Percentiles rank a stretch among this genome's conserved stretches.
phyloP scores from a whole-genome alignment of 208 protist species.

The Blechomonas ayalai region DNA sequence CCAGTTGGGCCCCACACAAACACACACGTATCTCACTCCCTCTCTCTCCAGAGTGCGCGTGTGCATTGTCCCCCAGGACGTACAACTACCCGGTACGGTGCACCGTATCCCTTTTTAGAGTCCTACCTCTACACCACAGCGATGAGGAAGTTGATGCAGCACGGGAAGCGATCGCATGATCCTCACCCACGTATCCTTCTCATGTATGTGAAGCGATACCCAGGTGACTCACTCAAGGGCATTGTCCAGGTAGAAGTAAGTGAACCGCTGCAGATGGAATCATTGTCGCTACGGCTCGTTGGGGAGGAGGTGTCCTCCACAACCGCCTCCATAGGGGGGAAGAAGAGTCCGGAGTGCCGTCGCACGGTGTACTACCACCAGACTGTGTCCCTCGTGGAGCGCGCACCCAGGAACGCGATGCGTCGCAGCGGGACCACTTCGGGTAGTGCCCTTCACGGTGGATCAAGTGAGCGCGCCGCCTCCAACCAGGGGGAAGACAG shows the following conservation, averaged over 20 bases:
- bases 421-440: background rate
- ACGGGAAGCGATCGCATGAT: background rate
- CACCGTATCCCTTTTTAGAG: too few species aligned
- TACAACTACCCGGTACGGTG: too few species aligned
- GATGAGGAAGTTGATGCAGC: too few species aligned
- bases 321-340: slow-evolving; percentile 14
- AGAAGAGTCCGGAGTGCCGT: slow-evolving; percentile 25
- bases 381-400: slow-evolving; percentile 32
- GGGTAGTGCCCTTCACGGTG: background rate
- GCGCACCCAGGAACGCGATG: background rate
- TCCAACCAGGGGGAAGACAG: too few species aligned
- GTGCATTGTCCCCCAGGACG: too few species aligned
- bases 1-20: too few species aligned
- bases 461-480: too few species aligned
- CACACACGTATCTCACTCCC: too few species aligned
- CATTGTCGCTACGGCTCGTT: slow-evolving; percentile 29
- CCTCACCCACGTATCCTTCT: background rate
- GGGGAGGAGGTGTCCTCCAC: slow-evolving; percentile 25
- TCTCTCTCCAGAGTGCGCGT: too few species aligned
- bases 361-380: slow-evolving; percentile 46
- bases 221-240: slow-evolving; percentile 37
- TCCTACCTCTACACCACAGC: background rate
- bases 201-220: slow-evolving; percentile 14
- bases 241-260: slow-evolving; percentile 40
- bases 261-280: slow-evolving; percentile 14